Evolutionary conservation across 495 filamentous ascomycete species (phyloP), one percentile per base, ranked within the genome.

Genomic region (Jackrogersella multiformis): DNA sequence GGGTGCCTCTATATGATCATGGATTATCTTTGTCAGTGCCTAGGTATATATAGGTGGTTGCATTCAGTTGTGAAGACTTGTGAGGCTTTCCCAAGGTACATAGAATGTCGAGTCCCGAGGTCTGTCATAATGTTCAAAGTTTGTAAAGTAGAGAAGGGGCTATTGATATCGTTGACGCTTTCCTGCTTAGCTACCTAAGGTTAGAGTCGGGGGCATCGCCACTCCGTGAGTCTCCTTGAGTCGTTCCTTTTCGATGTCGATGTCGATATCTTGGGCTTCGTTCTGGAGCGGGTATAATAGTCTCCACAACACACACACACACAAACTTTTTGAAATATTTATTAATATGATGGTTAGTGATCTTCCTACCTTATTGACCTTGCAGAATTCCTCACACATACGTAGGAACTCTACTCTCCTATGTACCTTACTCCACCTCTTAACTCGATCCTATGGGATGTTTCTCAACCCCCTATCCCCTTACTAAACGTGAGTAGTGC

Each of bases 11-110:
- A 23, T 23, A 12, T 23, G 49, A 36, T 36, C 45, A 45, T 51
- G 49, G 66, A 64, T 56, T 16, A 10, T 51, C 61, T 53, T 59
- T 69, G 55, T 69, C 64, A 36, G 55, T 60, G 52, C 24, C 16
- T 32, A 46, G 21, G 36, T 59, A 16, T 13, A 42, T 56, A 30
- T 30, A 30, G 26, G 7, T 30, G 7, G 26, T 30, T 30, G 13
- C 58, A 48, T 55, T 60, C 38, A 13, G n/a, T 45, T 28, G 56
- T 60, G 30, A 46, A 34, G 23, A 4, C 7, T 30, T 30, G n/a
- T n/a, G n/a, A n/a, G n/a, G n/a, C 7, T 39, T 39, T 66, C 46
- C 59, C 48, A 23, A 55, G 36, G 45, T 45, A n/a, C n/a, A n/a
- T n/a, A 45, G 54, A 41, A 42, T 46, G 42, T 35, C 42, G 24